These are phyloP conservation scores for Eudorina sp. DNA, from an alignment of 139 green algal genomes.

Conservation along the genomic window DNA sequence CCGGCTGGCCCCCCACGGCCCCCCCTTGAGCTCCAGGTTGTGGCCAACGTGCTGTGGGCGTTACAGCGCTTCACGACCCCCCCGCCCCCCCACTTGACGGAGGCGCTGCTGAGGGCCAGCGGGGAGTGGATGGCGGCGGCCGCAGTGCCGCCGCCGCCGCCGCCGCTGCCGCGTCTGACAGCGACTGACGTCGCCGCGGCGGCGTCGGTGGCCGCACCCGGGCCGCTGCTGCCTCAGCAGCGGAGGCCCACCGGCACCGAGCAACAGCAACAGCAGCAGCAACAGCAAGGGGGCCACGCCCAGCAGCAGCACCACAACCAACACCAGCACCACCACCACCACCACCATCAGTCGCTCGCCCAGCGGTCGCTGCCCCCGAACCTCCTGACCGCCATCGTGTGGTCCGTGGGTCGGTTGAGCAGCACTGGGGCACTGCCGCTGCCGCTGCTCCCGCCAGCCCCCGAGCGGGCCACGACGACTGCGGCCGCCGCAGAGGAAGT, in stretches of 20 bases:
- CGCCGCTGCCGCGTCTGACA: too few relatives aligned
- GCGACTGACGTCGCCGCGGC: too few relatives aligned
- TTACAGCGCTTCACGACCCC: neutral
- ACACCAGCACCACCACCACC: neutral
- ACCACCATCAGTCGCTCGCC: neutral
- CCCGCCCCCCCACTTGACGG: neutral
- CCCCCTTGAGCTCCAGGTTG: neutral
- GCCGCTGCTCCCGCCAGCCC: too few relatives aligned
- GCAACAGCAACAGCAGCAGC: constrained; percentile 15
- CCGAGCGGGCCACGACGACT: too few relatives aligned
- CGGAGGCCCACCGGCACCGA: neutral
- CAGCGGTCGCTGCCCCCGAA: neutral
- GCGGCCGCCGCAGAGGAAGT: too few relatives aligned
- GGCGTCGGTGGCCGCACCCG: neutral
- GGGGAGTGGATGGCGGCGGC: neutral
- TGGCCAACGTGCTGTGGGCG: constrained; percentile 18
- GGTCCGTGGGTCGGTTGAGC: constrained; percentile 29
- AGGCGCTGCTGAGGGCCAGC: neutral
- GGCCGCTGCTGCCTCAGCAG: neutral
- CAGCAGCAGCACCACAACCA: neutral
- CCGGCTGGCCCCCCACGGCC: too few relatives aligned
- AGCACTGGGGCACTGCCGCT: neutral
- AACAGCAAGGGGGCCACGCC: neutral
- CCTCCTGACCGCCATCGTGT: neutral
- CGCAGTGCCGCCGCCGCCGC: too few relatives aligned